A percentile compares a stretch with the other conserved stretches of the same genome.
Evolutionary conservation across 139 green algal species (phyloP).

Genomic region (Chlorella sp.): DNA sequence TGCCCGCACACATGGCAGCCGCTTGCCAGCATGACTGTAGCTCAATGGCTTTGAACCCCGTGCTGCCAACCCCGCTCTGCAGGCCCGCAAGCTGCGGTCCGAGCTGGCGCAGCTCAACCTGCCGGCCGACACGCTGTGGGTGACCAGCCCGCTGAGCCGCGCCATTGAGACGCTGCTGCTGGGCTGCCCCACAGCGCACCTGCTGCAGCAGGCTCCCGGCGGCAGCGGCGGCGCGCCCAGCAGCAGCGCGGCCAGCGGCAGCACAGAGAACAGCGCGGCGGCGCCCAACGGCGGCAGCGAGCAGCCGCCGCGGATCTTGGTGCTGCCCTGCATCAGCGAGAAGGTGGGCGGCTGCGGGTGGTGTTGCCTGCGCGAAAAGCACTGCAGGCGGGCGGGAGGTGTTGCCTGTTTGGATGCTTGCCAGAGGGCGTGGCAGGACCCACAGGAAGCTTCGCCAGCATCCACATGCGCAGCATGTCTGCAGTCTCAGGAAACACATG

Average conservation of each 20-base stretch:
- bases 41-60: no score
- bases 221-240: not conserved
- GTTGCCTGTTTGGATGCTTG: no score
- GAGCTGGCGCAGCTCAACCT: conserved; percentile 38
- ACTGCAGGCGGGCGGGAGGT: no score
- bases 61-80: not conserved
- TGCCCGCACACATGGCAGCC: no score
- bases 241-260: not conserved
- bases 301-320: not conserved
- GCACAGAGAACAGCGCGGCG: conserved; percentile 13
- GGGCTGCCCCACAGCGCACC: conserved; percentile 30
- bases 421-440: no score
- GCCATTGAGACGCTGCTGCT: conserved; percentile 76
- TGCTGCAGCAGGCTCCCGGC: not conserved
- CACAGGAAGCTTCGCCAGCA: no score
- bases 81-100: conserved; percentile 41
- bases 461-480: not conserved
- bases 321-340: not conserved
- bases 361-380: not conserved
- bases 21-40: not conserved
- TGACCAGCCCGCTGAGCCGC: conserved; percentile 67
- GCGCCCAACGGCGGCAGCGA: conserved; percentile 1
- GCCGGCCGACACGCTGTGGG: conserved; percentile 61
- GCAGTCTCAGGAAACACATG: not conserved
- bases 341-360: not conserved